phyloP scores from a whole-genome alignment of 805 yeast genomes.

The Zygosaccharomyces siamensis region DNA sequence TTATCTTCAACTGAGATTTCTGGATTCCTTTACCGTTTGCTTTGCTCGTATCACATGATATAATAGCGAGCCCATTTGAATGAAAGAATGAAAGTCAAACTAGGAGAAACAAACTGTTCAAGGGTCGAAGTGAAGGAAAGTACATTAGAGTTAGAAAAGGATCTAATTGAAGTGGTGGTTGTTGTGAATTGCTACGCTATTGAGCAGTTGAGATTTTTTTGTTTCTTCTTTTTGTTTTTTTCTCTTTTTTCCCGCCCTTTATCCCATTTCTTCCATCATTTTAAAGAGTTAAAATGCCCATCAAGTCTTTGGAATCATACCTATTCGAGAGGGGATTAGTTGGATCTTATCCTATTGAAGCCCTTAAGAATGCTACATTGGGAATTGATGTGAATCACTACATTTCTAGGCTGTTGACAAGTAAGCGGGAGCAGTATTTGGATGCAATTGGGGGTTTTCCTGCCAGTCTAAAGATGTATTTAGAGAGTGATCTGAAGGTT shows the following conservation, averaged over 20 bases:
- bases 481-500: slow-evolving; percentile 58
- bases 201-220: neutral
- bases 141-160: neutral
- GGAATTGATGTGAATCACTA: slow-evolving; percentile 87
- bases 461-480: slow-evolving; percentile 47
- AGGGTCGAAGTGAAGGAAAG: neutral
- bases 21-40: neutral
- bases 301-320: slow-evolving; percentile 60
- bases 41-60: slow-evolving; percentile 2
- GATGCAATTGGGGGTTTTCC: slow-evolving; percentile 85
- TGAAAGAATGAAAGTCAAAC: neutral
- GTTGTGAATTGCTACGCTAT: neutral
- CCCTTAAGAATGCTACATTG: slow-evolving; percentile 58
- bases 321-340: slow-evolving; percentile 64
- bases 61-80: slow-evolving; percentile 4
- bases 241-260: neutral
- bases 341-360: slow-evolving; percentile 55
- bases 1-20: neutral
- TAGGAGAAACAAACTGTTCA: neutral
- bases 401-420: slow-evolving; percentile 53
- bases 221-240: neutral
- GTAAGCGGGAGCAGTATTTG: slow-evolving; percentile 60
- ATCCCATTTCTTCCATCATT: neutral
- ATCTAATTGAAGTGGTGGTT: neutral
- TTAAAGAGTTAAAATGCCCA: slow-evolving; percentile 29